A percentile compares a stretch with the other conserved stretches of the same genome.
phyloP scores from a whole-genome alignment of 2,329 filamentous ascomycete genomes.

The Cadophora gregata region DNA sequence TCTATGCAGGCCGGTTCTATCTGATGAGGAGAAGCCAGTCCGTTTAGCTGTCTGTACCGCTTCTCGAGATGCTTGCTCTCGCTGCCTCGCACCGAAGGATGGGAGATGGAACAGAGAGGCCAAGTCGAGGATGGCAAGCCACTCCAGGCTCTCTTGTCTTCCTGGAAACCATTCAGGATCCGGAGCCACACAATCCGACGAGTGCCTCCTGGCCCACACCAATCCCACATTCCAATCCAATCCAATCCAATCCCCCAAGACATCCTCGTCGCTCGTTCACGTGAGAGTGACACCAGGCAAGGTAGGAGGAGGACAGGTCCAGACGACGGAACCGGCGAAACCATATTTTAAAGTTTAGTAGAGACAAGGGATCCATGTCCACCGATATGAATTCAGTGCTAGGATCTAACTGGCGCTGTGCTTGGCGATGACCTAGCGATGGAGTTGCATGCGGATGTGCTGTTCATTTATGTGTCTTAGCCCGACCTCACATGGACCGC shows the following conservation, averaged over 20 bases:
- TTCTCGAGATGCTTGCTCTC: not conserved
- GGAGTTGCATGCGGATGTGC: not conserved
- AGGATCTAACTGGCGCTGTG: not conserved
- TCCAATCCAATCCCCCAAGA: no score
- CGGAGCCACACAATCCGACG: no score
- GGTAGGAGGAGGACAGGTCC: not conserved
- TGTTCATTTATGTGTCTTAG: conserved; percentile 6
- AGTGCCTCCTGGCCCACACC: no score
- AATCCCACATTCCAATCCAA: no score
- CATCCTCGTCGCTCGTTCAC: no score
- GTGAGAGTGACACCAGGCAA: not conserved
- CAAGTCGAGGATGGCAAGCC: not conserved
- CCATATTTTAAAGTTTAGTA: conserved; percentile 17
- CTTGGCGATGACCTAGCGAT: conserved; percentile 12
- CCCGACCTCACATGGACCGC: not conserved
- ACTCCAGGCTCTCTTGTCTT: no score
- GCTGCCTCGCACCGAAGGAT: conserved; percentile 11
- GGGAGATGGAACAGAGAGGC: not conserved
- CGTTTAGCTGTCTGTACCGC: not conserved
- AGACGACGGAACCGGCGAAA: not conserved
- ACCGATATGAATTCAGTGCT: no score
- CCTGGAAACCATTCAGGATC: no score
- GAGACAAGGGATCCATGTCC: not conserved
- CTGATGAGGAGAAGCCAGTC: not conserved
- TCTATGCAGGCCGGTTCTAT: not conserved